Evolutionary conservation across 2,329 filamentous ascomycete genomes (phyloP).

Genomic region (Aureobasidium sp.): DNA sequence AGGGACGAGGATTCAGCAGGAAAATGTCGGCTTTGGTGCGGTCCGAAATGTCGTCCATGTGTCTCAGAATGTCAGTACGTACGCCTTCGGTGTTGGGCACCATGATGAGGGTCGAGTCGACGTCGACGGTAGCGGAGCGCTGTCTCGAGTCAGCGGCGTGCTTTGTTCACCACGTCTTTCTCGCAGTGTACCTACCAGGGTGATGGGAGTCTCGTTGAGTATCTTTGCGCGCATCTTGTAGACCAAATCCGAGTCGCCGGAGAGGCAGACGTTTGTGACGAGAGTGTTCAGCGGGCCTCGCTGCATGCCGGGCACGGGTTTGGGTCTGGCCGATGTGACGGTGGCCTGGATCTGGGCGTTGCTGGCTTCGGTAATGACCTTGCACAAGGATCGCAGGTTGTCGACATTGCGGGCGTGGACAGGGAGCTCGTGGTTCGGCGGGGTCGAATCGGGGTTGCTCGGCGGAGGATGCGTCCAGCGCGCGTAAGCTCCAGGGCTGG

Average conservation of each 20-base stretch:
- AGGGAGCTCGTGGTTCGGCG: conserved; percentile 77
- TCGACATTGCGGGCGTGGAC: conserved; percentile 82
- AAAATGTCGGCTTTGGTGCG: conserved; percentile 97
- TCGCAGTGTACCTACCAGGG: conserved; percentile 58
- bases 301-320: conserved; percentile 44
- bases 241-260: conserved; percentile 77
- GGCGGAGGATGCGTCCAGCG: conserved; percentile 75
- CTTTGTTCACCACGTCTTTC: background rate
- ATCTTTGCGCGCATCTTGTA: conserved; percentile 85
- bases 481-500: conserved; percentile 75
- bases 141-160: conserved; percentile 35
- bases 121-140: conserved; percentile 88
- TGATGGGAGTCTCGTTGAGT: conserved; percentile 83
- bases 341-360: conserved; percentile 65
- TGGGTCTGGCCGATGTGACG: conserved; percentile 74
- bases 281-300: conserved; percentile 41
- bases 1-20: conserved; percentile 73
- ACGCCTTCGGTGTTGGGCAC: conserved; percentile 61
- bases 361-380: conserved; percentile 61
- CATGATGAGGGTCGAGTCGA: conserved; percentile 83
- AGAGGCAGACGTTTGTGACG: conserved; percentile 80
- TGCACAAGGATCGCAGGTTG: conserved; percentile 68
- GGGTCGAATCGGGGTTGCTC: conserved; percentile 65
- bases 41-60: conserved; percentile 75
- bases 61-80: conserved; percentile 66